These are phyloP conservation scores for Ascochyta fabae DNA, from an alignment of 2,329 filamentous ascomycete species.

Conservation along the genomic window DNA sequence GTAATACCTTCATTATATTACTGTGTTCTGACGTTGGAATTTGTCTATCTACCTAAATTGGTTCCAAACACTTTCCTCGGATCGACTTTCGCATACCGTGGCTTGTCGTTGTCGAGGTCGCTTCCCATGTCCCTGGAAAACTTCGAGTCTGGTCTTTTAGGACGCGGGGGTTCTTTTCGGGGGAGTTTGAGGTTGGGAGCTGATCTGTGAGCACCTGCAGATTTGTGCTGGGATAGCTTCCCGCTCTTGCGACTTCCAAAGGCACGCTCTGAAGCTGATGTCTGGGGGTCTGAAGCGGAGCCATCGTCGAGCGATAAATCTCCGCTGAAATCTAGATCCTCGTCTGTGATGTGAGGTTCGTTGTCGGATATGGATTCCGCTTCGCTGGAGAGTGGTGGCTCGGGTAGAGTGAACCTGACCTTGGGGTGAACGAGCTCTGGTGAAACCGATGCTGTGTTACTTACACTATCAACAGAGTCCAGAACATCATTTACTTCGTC, in stretches of 20 bases:
- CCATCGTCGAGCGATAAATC: not conserved
- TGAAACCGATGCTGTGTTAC: not conserved
- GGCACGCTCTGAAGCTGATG: not conserved
- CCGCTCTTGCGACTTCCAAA: not conserved
- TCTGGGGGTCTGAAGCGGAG: not conserved
- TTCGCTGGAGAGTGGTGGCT: not conserved
- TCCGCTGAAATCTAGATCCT: not conserved
- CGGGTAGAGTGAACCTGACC: not conserved
- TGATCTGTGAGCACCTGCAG: not conserved
- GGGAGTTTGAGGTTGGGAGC: no score
- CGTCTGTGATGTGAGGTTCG: not conserved
- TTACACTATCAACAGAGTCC: not conserved
- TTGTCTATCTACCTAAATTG: not conserved
- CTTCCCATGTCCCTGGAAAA: not conserved
- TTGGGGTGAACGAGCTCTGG: not conserved
- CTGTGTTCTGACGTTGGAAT: no score
- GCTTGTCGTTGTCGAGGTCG: not conserved
- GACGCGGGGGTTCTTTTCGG: not conserved
- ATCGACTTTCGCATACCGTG: not conserved
- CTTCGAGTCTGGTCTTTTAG: not conserved
- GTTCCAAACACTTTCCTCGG: not conserved
- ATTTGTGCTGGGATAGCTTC: not conserved
- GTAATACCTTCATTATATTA: no score
- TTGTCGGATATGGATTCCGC: not conserved
- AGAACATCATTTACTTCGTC: not conserved